These are phyloP conservation scores for Marsdenia floribunda DNA, from an alignment of 257 asterid species.

Conservation along the genomic window DNA sequence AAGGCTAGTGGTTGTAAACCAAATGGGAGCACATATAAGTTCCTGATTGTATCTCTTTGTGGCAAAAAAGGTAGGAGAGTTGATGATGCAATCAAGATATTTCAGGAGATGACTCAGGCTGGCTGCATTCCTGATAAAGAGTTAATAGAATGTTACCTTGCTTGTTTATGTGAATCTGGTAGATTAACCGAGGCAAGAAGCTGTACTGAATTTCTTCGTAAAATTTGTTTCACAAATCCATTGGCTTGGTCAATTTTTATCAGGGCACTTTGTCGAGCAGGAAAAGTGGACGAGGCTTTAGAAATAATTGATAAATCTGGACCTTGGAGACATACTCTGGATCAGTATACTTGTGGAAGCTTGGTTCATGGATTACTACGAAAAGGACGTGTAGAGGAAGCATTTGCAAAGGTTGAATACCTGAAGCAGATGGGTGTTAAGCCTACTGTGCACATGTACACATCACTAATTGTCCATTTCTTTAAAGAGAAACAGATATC, in stretches of 20 bases:
- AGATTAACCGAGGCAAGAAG: constrained; percentile 52
- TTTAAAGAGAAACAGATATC: constrained; percentile 40
- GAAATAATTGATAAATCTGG: constrained; percentile 46
- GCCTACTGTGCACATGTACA: constrained; percentile 76
- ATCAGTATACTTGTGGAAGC: constrained; percentile 69
- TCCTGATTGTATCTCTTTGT: constrained; percentile 56
- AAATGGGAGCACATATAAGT: constrained; percentile 43
- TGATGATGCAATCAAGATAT: constrained; percentile 57
- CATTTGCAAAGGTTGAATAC: constrained; percentile 51
- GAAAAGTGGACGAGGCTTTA: constrained; percentile 67
- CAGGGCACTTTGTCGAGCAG: constrained; percentile 71
- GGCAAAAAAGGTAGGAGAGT: constrained; percentile 68
- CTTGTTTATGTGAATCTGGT: constrained; percentile 62
- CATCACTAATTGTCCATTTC: constrained; percentile 59
- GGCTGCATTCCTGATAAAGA: constrained; percentile 62
- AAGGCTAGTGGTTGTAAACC: constrained; percentile 55
- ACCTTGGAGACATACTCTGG: constrained; percentile 37
- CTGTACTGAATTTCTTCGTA: constrained; percentile 44
- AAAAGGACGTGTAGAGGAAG: constrained; percentile 52
- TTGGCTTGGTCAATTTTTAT: constrained; percentile 55
- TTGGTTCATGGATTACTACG: constrained; percentile 57
- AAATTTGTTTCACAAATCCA: constrained; percentile 54
- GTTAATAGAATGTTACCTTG: constrained; percentile 50
- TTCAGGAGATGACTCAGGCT: constrained; percentile 51
- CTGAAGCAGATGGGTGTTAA: constrained; percentile 47